Conservation (phyloP, 768 basidiomycete genomes). For the Termitomyces sp. region DNA sequence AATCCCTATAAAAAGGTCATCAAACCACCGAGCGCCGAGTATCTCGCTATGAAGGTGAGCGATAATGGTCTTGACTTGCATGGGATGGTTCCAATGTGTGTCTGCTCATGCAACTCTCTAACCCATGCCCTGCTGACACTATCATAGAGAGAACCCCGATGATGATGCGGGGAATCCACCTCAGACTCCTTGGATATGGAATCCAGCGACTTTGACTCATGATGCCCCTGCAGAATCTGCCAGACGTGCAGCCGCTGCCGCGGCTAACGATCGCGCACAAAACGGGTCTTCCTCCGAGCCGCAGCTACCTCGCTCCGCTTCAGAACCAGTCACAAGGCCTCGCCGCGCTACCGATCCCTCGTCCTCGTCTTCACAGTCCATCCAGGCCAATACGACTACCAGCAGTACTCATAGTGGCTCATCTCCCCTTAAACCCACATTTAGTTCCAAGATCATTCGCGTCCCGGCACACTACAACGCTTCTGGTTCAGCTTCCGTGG, state of each 20-base stretch:
- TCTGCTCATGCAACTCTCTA: constrained; percentile 9
- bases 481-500: constrained; percentile 15
- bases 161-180: constrained; percentile 18
- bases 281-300: constrained; percentile 21
- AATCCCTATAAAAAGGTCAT: constrained; percentile 65
- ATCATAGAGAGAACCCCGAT: constrained; percentile 27
- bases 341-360: constrained; percentile 14
- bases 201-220: constrained; percentile 38
- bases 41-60: constrained; percentile 50
- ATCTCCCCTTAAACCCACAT: constrained; percentile 51
- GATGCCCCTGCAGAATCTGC: constrained; percentile 17
- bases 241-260: constrained; percentile 11
- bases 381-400: neutral
- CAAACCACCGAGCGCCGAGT: constrained; percentile 58
- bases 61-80: constrained; percentile 63
- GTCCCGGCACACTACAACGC: constrained; percentile 51
- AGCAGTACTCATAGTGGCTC: constrained; percentile 8
- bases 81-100: constrained; percentile 62
- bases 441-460: constrained; percentile 62
- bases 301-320: neutral
- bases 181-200: constrained; percentile 76
- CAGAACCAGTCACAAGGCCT: neutral
- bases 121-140: neutral
- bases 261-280: constrained; percentile 10
- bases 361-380: constrained; percentile 1